phyloP scores from a whole-genome alignment of 1,139 yeast species.

The Taiozyma sp. region DNA sequence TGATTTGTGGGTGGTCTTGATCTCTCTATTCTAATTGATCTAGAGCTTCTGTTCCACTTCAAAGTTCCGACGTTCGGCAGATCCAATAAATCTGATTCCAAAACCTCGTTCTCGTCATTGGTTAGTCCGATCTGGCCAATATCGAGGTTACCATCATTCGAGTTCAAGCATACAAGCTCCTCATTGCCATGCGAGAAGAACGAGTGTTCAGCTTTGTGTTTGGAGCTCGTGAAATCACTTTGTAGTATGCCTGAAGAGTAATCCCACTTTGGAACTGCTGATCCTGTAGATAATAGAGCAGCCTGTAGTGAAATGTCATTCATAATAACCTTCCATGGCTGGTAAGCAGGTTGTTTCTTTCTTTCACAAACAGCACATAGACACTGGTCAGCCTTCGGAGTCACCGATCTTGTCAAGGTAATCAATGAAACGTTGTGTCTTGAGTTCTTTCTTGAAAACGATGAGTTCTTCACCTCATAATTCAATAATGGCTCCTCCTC shows the following conservation, averaged over 20 bases:
- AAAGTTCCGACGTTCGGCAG: conserved; percentile 1
- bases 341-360: conserved; percentile 5
- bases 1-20: conserved; percentile 1
- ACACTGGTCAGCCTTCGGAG: conserved; percentile 4
- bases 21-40: neutral
- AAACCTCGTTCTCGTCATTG: conserved; percentile 25
- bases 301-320: conserved; percentile 48
- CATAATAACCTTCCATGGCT: conserved; percentile 38
- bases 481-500: neutral
- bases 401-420: conserved; percentile 8
- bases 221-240: conserved; percentile 32
- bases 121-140: neutral
- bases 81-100: conserved; percentile 9
- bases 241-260: conserved; percentile 23
- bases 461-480: conserved; percentile 2
- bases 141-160: conserved; percentile 1
- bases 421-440: conserved; percentile 7
- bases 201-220: conserved; percentile 9
- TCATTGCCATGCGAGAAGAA: conserved; percentile 6
- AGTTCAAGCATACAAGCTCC: neutral
- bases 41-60: neutral
- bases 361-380: conserved; percentile 3
- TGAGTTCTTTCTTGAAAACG: conserved; percentile 14
- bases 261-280: conserved; percentile 22
- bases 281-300: conserved; percentile 46